Base-by-base conservation (phyloP, 148 eudicot genomes). In the Polygonum aviculare region DNA sequence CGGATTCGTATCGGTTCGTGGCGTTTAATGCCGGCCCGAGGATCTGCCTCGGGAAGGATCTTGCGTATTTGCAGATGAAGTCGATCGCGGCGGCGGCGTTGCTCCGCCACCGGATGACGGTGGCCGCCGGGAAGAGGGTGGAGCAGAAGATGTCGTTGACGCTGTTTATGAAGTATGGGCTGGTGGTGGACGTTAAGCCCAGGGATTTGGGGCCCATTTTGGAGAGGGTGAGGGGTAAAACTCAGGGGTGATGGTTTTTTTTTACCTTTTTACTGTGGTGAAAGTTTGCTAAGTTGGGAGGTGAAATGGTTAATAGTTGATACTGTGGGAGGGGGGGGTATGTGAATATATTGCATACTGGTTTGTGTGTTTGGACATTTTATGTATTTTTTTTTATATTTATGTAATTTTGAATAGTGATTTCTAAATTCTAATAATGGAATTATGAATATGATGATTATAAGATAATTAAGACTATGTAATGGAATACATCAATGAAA, bases 131-230 rank as follows among this genome's bases (percentile, higher is more conserved):
- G 16, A 91, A 94, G 77, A 80, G 78, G 75, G 94, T 94, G 72
- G 98, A 94, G 85, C 98, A 94, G 75, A 94, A 94, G 75, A 94
- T 94, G 98, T 91, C 98, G 0, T 31, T 94, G 63, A 94, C 97
- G 8, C 75, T 94, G 84, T 91, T 91, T 77, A 87, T 94, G 93
- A 91, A 94, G 65, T 70, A 94, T 45, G 98, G 98, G 45, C 88
- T 94, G 2, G 81, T 82, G 75, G 86, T 94, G 82, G 85, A 90
- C 31, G 87, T 93, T 52, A 84, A 82, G 59, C 89, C 87, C 12
- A 86, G 98, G 80, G 97, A 93, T 48, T 78, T 93, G 50, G 67
- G 81, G 0, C 83, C 87, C 3, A 78, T 90, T 11, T 11, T 87
- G 82, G 82, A 85, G 10, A 89, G 85, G 74, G 81, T 87, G 59